Conservation (phyloP, 2,329 filamentous ascomycete genomes). For the Arthroderma sp. region DNA sequence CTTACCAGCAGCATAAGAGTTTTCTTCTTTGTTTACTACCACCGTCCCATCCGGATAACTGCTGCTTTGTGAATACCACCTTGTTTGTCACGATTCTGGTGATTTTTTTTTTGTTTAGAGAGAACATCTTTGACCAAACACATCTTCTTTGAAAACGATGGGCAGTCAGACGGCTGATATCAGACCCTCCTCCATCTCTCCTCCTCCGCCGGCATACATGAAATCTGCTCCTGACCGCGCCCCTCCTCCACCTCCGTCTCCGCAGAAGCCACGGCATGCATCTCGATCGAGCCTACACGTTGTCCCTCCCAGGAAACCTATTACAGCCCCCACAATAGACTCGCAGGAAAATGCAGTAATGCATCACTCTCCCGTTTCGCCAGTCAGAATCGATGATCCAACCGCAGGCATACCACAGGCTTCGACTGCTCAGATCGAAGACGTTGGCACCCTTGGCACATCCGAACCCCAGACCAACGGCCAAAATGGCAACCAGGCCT, state of each 20-base stretch:
- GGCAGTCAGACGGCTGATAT: not conserved
- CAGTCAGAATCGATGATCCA: constrained; percentile 20
- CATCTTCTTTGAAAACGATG: not conserved
- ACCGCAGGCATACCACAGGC: constrained; percentile 15
- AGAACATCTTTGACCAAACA: too few relatives aligned
- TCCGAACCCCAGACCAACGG: constrained; percentile 1
- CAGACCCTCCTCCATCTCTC: constrained; percentile 19
- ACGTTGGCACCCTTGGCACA: constrained; percentile 9
- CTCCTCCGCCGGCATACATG: constrained; percentile 32
- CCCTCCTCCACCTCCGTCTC: constrained; percentile 13
- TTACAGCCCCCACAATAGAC: constrained; percentile 11
- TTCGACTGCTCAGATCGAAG: constrained; percentile 18
- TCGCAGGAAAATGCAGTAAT: constrained; percentile 15
- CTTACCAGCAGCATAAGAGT: too few relatives aligned
- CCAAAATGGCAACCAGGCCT: constrained; percentile 12
- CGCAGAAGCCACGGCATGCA: constrained; percentile 13
- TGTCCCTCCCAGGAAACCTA: constrained; percentile 16
- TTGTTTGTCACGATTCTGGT: too few relatives aligned
- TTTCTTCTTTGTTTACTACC: too few relatives aligned
- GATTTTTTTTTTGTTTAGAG: too few relatives aligned
- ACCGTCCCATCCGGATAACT: too few relatives aligned
- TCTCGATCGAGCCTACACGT: constrained; percentile 10
- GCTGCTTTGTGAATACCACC: too few relatives aligned
- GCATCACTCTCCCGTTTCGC: constrained; percentile 21
- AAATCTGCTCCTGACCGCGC: constrained; percentile 23